phyloP scores from a whole-genome alignment of 2,329 filamentous ascomycete species.

The Talaromyces sp. region DNA sequence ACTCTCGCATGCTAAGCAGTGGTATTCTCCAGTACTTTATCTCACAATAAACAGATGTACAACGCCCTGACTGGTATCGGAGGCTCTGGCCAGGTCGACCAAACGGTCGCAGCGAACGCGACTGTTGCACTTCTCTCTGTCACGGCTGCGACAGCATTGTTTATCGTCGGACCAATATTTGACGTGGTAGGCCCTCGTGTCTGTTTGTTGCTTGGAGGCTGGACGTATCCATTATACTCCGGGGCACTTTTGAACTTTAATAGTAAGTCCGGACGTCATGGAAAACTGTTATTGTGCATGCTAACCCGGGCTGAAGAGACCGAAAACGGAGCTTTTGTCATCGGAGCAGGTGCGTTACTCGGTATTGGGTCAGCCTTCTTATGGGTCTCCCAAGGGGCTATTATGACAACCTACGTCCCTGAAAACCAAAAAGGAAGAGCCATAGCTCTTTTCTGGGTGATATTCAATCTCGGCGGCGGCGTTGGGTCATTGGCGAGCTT shows the following conservation, averaged over 20 bases:
- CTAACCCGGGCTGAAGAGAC: constrained; percentile 16
- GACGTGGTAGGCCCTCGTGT: constrained; percentile 37
- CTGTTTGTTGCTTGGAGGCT: constrained; percentile 41
- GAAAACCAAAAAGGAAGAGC: constrained; percentile 34
- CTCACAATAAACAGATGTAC: constrained; percentile 35
- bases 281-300: neutral
- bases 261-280: constrained; percentile 17
- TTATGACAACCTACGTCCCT: constrained; percentile 44
- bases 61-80: constrained; percentile 43
- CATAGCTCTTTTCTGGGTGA: constrained; percentile 35
- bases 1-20: neutral
- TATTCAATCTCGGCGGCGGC: constrained; percentile 43
- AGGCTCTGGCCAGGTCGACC: constrained; percentile 42
- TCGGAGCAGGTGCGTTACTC: constrained; percentile 41
- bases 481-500: constrained; percentile 42
- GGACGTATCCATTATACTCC: constrained; percentile 44
- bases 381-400: constrained; percentile 45
- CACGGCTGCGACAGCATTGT: constrained; percentile 39
- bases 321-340: constrained; percentile 31
- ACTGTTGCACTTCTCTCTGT: constrained; percentile 40
- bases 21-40: neutral
- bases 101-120: constrained; percentile 42
- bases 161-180: constrained; percentile 42
- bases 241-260: constrained; percentile 42
- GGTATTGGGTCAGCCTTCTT: constrained; percentile 42